Conservation (phyloP, 306 rosid species). For the Carpinus fangiana region DNA sequence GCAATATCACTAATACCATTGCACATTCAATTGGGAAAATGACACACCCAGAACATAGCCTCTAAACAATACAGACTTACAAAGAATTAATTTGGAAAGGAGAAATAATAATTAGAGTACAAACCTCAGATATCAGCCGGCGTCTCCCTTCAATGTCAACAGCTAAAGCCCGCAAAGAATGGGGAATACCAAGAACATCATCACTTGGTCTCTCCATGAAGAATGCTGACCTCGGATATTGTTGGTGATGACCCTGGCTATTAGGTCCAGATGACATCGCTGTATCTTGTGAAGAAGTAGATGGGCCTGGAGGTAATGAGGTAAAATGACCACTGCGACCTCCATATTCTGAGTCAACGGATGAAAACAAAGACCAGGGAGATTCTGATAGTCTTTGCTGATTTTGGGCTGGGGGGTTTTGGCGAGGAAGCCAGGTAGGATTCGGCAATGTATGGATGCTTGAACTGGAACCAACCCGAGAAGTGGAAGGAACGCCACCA, state of each 20-base stretch:
- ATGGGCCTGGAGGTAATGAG: constrained; percentile 56
- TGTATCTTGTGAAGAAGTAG: constrained; percentile 51
- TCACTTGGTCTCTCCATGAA: constrained; percentile 62
- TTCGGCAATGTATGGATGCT: constrained; percentile 42
- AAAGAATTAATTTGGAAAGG: constrained; percentile 12
- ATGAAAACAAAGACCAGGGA: constrained; percentile 78
- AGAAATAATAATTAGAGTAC: constrained; percentile 21
- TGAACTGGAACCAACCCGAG: constrained; percentile 62
- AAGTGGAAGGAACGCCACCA: constrained; percentile 51
- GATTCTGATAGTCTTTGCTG: constrained; percentile 63
- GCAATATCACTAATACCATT: too few relatives aligned
- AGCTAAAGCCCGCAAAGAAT: constrained; percentile 59
- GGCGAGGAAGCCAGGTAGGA: constrained; percentile 58
- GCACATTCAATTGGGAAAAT: neutral
- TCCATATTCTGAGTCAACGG: constrained; percentile 51
- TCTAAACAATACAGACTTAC: constrained; percentile 5
- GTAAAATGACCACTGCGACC: constrained; percentile 49
- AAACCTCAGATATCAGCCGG: constrained; percentile 78
- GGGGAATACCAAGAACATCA: constrained; percentile 52
- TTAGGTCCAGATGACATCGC: constrained; percentile 30
- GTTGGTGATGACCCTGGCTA: constrained; percentile 49
- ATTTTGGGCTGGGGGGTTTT: constrained; percentile 47
- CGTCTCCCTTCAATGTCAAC: constrained; percentile 84
- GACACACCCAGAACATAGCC: constrained; percentile 18
- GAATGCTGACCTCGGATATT: constrained; percentile 55